Base-by-base conservation (phyloP, 345 rosid species). In the Eucalyptus erythrocorys region DNA sequence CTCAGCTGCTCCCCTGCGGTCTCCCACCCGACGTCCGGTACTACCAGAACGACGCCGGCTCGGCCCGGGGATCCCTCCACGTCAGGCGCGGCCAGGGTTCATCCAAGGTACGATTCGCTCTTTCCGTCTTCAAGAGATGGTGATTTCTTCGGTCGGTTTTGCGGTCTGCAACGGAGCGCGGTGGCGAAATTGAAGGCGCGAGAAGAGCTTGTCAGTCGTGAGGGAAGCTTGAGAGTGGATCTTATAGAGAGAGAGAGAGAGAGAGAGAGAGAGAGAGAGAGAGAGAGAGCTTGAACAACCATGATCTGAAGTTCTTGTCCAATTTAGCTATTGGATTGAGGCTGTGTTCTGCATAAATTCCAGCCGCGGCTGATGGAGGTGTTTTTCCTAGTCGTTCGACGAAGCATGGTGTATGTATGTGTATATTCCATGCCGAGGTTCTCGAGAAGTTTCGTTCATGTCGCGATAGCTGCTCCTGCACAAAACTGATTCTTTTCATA, bases 1-100 rank as follows among this genome's bases (percentile, higher is more conserved):
- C 94, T 1, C 93, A 91, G 37, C 94, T 97, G 85, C 95, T 92
- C 17, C 96, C 98, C 24, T 94, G 96, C 55, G 85, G 89, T 40
- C 95, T 97, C 45, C 96, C 99, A 6, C 91, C 90, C 15, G 98
- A 96, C 51, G 95, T 94, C 16, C 94, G 92, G 50, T 90, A 89
- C 89, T 95, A 91, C 92, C 89, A 92, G 90, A 94, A 93, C 91
- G 93, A 92, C 42, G 92, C 26, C 85, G 95, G 94, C 11, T 90
- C 92, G 49, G 93, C 99, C 37, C 96, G 94, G 61, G 98, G 95
- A 22, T 93, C 96, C 53, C 91, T 96, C 88, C 90, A 92, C 80
- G 92, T 95, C 87, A 90, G 97, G 94, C 93, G 96, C 87, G 97
- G 97, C 84, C 87, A 89, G 32, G 50, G 85, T 34, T 94, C 95